Base-by-base conservation (phyloP, 768 basidiomycete species). In the Phanerodontia chrysosporium region DNA sequence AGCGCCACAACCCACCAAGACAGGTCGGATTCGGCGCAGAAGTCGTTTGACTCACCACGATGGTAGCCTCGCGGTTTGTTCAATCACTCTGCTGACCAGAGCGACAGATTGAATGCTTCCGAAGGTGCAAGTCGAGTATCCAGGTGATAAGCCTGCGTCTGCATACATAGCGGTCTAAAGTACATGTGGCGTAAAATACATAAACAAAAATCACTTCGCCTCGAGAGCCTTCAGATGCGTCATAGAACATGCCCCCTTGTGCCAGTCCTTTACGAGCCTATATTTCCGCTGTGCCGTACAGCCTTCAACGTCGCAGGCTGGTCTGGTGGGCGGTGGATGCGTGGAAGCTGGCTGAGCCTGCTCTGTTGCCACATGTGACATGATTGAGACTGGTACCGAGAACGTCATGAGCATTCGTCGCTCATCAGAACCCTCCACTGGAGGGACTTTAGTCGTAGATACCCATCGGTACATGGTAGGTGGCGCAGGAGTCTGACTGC, bases 381-480 rank as follows among this genome's bases (percentile, higher is more conserved):
- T 58, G 5, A 63, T 66, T n/a, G 67, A 64, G 0, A 69, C 55
- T 5, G 86, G 86, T 1, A 87, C 77, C 0, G 82, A 82, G 64
- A 88, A 83, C 4, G 79, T 76, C 48, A 87, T 69, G 27, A 61
- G 67, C 79, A 86, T 78, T 3, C 48, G 60, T 35, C 42, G 61
- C 32, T 66, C 67, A 3, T 29, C 32, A 18, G 49, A 28, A 45
- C 52, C 22, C 61, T 60, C 8, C 22, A 46, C 61, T 57, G 48
- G 58, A n/a, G 56, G 30, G 7, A 65, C 39, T 45, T 78, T 79
- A 22, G 80, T 73, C 1, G 82, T 84, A 3, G 87, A 89, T 1
- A 89, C 71, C 89, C 89, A 92, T 28, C 89, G 80, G 64, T 84
- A 89, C 83, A 83, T 85, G 3, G 78, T 82, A 1, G 90, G 78